Base-by-base conservation (phyloP, 352 stramenopile species). In the Globisporangium solare region DNA sequence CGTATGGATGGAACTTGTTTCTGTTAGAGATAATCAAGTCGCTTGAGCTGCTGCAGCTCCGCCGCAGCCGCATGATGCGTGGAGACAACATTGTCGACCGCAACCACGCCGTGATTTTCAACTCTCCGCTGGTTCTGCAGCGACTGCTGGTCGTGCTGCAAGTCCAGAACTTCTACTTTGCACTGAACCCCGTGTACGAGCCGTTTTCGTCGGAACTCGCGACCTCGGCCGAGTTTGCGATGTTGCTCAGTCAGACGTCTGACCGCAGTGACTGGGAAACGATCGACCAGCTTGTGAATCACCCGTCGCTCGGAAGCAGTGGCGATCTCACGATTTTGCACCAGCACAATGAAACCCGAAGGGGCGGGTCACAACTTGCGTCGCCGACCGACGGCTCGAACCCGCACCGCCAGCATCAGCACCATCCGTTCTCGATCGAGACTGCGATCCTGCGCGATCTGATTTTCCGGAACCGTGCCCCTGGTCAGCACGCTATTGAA, bases 21-120 rank as follows among this genome's bases (percentile, higher is more conserved):
- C 46, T 3, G 48, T 24, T 61, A 92, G 82, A 96, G 49, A 84
- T 97, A 24, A 89, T 98, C 65, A 97, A 97, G 68, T 98, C 92
- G 31, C 73, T 97, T 53, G 90, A 97, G 65, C 67, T 98, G 42
- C 68, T 98, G 24, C 83, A 94, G 58, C 61, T 98, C 18, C 82
- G 93, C 3, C 73, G 76, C 21, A 90, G 81, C 21, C 81, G 83
- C 27, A 79, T 93, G 80, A 78, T 86, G 35, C 74, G 83, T 2
- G 70, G 73, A 8, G 79, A 93, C 68, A 92, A 87, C 60, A 84
- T 94, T 18, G 83, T 98, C 17, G 89, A 98, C 58, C 84, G 92
- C 53, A 98, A 98, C 63, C 94, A 98, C 68, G 74, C 86, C 13
- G 76, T 98, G n/a, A 76, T 98, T 55, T 87, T 97, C 70, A 90